A percentile compares a stretch with the other conserved stretches of the same genome.
phyloP scores from a whole-genome alignment of 768 basidiomycete genomes.

The Rickenella mellea region DNA sequence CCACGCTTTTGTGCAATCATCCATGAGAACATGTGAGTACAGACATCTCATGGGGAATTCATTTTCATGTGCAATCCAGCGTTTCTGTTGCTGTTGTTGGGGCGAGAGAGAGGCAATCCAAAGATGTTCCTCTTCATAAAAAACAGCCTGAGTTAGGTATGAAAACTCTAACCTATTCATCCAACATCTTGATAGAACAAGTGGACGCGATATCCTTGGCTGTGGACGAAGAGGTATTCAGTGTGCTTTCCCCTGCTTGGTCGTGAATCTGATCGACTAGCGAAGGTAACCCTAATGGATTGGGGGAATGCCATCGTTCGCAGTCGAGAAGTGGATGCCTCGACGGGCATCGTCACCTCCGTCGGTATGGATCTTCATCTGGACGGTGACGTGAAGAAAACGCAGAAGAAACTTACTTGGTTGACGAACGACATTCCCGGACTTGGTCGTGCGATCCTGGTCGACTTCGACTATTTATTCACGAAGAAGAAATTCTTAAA shows the following conservation, averaged over 20 bases:
- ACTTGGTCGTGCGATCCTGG: constrained; percentile 62
- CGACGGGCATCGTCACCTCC: constrained; percentile 47
- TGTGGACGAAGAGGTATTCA: constrained; percentile 82
- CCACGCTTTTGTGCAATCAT: constrained; percentile 85
- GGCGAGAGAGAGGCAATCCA: constrained; percentile 49
- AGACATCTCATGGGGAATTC: background rate
- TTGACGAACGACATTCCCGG: constrained; percentile 49
- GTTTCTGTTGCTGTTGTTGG: no score
- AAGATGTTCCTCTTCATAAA: constrained; percentile 82
- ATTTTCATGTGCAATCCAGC: background rate
- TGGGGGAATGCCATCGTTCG: constrained; percentile 97
- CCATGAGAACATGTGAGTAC: constrained; percentile 56
- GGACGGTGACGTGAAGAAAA: constrained; percentile 97
- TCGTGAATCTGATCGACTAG: background rate
- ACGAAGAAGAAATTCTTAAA: constrained; percentile 99
- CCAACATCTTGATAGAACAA: constrained; percentile 79
- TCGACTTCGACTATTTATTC: constrained; percentile 98
- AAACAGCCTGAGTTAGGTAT: constrained; percentile 90
- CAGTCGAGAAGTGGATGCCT: constrained; percentile 49
- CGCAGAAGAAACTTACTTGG: constrained; percentile 99
- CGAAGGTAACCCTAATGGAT: constrained; percentile 92
- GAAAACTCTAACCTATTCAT: constrained; percentile 81
- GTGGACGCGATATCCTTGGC: constrained; percentile 87
- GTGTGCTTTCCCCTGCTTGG: background rate
- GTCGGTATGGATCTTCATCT: constrained; percentile 83